These are phyloP conservation scores for Hortiboletus rubellus DNA, from an alignment of 1,284 basidiomycete genomes.

Conservation along the genomic window DNA sequence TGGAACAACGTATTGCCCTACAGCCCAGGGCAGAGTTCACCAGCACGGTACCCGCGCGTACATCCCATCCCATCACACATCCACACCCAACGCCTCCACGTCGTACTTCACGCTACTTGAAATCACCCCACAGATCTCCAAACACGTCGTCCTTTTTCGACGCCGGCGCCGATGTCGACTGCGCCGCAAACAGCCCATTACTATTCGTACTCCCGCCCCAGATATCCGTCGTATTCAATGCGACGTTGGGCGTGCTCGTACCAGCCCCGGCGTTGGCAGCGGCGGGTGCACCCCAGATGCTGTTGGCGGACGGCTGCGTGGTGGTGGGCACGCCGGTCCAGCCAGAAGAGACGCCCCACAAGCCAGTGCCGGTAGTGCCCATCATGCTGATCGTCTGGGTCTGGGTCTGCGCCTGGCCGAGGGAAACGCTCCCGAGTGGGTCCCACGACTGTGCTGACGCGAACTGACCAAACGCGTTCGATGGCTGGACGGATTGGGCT, in stretches of 20 bases:
- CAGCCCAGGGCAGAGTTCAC: too few relatives aligned
- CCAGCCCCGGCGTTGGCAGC: slow-evolving; percentile 8
- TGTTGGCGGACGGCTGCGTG: slow-evolving; percentile 33
- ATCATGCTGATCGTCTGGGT: slow-evolving; percentile 53
- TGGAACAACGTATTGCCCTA: too few relatives aligned
- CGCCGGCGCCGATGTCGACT: slow-evolving; percentile 31
- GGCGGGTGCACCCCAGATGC: slow-evolving; percentile 41
- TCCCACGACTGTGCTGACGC: slow-evolving; percentile 25
- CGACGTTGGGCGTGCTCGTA: slow-evolving; percentile 25
- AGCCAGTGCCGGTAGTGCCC: slow-evolving; percentile 53
- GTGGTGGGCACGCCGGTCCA: slow-evolving; percentile 44
- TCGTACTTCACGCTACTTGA: slow-evolving; percentile 50
- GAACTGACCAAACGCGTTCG: slow-evolving; percentile 31
- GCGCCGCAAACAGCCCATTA: slow-evolving; percentile 39
- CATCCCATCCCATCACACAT: too few relatives aligned
- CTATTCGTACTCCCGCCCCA: slow-evolving; percentile 44
- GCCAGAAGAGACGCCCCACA: slow-evolving; percentile 67
- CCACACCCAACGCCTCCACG: too few relatives aligned
- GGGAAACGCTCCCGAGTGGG: not conserved
- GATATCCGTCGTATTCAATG: slow-evolving; percentile 41
- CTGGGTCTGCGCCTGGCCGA: slow-evolving; percentile 7
- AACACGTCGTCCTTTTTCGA: slow-evolving; percentile 77
- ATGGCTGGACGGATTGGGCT: slow-evolving; percentile 31
- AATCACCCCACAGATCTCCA: slow-evolving; percentile 78
- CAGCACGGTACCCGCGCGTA: too few relatives aligned